These are phyloP conservation scores for Colletotrichum shisoi DNA, from an alignment of 2,329 filamentous ascomycete species.

Conservation along the genomic window DNA sequence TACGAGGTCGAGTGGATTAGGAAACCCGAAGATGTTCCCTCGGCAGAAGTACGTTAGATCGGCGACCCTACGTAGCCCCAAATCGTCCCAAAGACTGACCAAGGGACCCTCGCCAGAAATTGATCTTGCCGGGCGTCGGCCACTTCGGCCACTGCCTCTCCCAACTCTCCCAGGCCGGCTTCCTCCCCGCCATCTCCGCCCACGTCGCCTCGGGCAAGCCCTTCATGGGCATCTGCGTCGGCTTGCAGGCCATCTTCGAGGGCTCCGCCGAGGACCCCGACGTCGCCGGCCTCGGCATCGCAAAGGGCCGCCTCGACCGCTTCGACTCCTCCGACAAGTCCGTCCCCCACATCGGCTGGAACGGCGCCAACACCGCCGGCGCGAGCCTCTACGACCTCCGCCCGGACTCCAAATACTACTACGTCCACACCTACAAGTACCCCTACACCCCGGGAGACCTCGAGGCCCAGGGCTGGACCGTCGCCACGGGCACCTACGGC, in stretches of 20 bases:
- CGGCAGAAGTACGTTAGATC: slow-evolving; percentile 75
- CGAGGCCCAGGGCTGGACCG: slow-evolving; percentile 84
- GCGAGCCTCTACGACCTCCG: slow-evolving; percentile 76
- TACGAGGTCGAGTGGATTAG: slow-evolving; percentile 93
- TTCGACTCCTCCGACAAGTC: slow-evolving; percentile 83
- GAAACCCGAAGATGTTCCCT: slow-evolving; percentile 81
- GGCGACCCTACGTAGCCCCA: neutral
- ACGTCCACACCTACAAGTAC: slow-evolving; percentile 93
- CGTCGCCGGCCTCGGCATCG: slow-evolving; percentile 77
- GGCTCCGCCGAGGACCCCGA: slow-evolving; percentile 80
- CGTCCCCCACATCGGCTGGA: slow-evolving; percentile 99
- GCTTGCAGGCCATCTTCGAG: slow-evolving; percentile 87
- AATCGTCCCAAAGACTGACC: slow-evolving; percentile 5
- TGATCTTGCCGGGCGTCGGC: slow-evolving; percentile 94
- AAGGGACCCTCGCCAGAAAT: slow-evolving; percentile 65
- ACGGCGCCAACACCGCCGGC: slow-evolving; percentile 75
- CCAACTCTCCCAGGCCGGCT: slow-evolving; percentile 82
- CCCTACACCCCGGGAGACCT: slow-evolving; percentile 77
- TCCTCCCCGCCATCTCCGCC: slow-evolving; percentile 79
- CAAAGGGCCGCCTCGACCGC: slow-evolving; percentile 74
- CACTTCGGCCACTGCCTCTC: slow-evolving; percentile 96
- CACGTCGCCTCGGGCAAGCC: slow-evolving; percentile 93
- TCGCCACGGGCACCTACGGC: slow-evolving; percentile 91
- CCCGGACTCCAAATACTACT: slow-evolving; percentile 93
- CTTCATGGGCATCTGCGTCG: slow-evolving; percentile 98